Evolutionary conservation across 2,329 filamentous ascomycete genomes (phyloP).

Genomic region (Fusarium hostae): DNA sequence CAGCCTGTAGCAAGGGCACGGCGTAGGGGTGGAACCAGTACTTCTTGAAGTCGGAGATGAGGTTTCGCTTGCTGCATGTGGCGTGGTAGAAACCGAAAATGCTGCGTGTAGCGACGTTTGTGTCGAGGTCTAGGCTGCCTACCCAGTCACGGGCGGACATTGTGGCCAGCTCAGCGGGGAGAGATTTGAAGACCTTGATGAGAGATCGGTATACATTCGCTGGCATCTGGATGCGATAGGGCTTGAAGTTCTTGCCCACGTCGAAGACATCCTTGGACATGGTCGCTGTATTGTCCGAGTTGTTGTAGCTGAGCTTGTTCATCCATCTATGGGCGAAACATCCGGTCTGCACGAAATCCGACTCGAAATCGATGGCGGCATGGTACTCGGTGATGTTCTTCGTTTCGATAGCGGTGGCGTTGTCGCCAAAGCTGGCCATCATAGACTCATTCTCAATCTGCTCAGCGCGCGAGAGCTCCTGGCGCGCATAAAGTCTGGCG

Average conservation of each 20-base stretch:
- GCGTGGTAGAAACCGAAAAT: slow-evolving; percentile 54
- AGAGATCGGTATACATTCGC: slow-evolving; percentile 23
- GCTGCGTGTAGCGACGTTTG: slow-evolving; percentile 47
- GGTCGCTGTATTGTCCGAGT: slow-evolving; percentile 15
- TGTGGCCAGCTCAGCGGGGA: slow-evolving; percentile 1
- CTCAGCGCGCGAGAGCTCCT: slow-evolving; percentile 54
- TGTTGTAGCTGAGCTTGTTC: slow-evolving; percentile 25
- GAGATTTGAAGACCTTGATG: slow-evolving; percentile 13
- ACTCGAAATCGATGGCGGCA: slow-evolving; percentile 33
- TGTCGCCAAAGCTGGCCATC: background rate
- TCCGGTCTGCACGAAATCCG: slow-evolving; percentile 29
- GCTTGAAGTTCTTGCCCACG: slow-evolving; percentile 16
- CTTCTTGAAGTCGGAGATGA: slow-evolving; percentile 48
- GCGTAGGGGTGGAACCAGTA: slow-evolving; percentile 55
- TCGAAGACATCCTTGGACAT: slow-evolving; percentile 25
- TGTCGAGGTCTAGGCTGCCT: slow-evolving; percentile 14
- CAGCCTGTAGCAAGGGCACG: slow-evolving; percentile 45
- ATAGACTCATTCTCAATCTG: slow-evolving; percentile 35
- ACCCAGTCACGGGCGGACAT: slow-evolving; percentile 30
- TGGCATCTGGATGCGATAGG: slow-evolving; percentile 27
- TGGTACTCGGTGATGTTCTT: slow-evolving; percentile 31
- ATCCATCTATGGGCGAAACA: slow-evolving; percentile 30
- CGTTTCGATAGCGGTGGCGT: slow-evolving; percentile 21
- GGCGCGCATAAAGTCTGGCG: slow-evolving; percentile 55
- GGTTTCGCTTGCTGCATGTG: slow-evolving; percentile 51